phyloP scores from a whole-genome alignment of 371 early-diverging fungal species.

The Nematocida minor region DNA sequence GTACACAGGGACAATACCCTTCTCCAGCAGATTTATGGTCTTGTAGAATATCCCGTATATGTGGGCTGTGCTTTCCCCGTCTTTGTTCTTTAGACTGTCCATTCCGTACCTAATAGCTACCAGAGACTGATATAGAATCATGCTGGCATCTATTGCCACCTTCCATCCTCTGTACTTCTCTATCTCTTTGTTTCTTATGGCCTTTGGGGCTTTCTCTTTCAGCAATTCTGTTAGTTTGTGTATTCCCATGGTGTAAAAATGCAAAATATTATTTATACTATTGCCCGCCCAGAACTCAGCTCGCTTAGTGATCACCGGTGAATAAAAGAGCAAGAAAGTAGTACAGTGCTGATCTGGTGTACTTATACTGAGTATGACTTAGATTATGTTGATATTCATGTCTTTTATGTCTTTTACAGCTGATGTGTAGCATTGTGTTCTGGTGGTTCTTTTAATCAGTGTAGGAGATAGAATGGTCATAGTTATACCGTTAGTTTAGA shows the following conservation, averaged over 20 bases:
- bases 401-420: too few species aligned
- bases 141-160: conserved; percentile 93
- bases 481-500: too few species aligned
- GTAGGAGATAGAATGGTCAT: too few species aligned
- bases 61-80: conserved; percentile 91
- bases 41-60: conserved; percentile 95
- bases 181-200: conserved; percentile 75
- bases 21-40: conserved; percentile 91
- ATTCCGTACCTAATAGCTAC: conserved; percentile 77
- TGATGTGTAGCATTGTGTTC: too few species aligned
- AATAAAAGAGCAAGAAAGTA: too few species aligned
- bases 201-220: conserved; percentile 77
- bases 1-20: conserved; percentile 90
- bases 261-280: too few species aligned
- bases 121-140: conserved; percentile 96
- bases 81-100: conserved; percentile 63
- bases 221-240: conserved; percentile 83
- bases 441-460: too few species aligned
- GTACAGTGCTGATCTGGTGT: too few species aligned
- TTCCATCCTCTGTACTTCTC: conserved; percentile 84
- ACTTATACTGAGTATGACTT: too few species aligned
- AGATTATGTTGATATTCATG: too few species aligned
- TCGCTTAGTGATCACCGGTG: too few species aligned
- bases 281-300: too few species aligned
- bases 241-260: conserved; percentile 83